These are phyloP conservation scores for Erigeron philadelphicus DNA, from an alignment of 140 eudicot genomes.

Conservation along the genomic window DNA sequence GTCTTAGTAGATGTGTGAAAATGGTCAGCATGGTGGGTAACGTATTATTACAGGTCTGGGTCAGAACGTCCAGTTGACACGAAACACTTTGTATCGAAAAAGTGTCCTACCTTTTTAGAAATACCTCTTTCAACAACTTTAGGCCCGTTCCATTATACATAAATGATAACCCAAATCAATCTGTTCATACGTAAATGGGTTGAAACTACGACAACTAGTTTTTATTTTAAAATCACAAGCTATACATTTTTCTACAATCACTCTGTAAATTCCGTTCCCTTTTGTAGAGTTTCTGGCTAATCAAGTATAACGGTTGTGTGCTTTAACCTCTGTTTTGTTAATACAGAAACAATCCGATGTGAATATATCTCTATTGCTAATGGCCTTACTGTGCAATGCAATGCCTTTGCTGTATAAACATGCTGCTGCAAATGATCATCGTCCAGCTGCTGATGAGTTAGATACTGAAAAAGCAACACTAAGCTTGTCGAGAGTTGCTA, in stretches of 20 bases:
- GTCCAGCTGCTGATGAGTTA: slow-evolving; percentile 20
- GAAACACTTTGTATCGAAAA: not conserved
- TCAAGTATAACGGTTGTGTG: not conserved
- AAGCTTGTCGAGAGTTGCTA: slow-evolving; percentile 47
- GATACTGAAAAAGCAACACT: slow-evolving; percentile 29
- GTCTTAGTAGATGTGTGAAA: too few species aligned
- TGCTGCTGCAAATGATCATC: slow-evolving; percentile 24
- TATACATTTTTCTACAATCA: not conserved
- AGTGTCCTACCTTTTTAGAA: not conserved
- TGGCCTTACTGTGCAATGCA: slow-evolving; percentile 53
- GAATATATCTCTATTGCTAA: slow-evolving; percentile 46
- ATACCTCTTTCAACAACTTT: not conserved
- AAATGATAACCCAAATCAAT: not conserved
- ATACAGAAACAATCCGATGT: slow-evolving; percentile 17
- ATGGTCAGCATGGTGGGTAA: too few species aligned
- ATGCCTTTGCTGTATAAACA: slow-evolving; percentile 46
- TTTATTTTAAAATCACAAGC: not conserved
- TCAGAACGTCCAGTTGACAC: not conserved
- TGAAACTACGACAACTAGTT: not conserved
- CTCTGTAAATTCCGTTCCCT: not conserved
- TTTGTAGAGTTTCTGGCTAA: not conserved
- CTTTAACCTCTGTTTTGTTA: not conserved
- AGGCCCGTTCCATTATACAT: not conserved
- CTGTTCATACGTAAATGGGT: not conserved
- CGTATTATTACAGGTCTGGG: not conserved